Conservation (phyloP, 345 rosid species). For the Arabis hirsuta region DNA sequence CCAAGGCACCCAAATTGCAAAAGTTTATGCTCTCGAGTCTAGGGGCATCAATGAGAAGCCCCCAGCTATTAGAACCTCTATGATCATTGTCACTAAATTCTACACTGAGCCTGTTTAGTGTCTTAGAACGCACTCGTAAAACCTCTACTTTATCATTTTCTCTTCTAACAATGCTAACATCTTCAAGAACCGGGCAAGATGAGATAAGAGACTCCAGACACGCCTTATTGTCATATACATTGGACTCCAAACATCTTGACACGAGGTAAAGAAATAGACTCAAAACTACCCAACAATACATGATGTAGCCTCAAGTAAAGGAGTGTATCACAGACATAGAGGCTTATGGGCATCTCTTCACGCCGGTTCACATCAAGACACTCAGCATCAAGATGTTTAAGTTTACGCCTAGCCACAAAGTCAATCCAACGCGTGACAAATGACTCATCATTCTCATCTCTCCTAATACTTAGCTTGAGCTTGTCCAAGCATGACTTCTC, state of each 20-base stretch:
- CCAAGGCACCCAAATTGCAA: not conserved
- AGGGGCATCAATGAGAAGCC: constrained; percentile 13
- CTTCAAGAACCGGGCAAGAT: constrained; percentile 5
- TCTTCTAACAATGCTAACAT: constrained; percentile 10
- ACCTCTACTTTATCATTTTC: not conserved
- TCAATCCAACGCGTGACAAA: not conserved
- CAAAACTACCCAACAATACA: not conserved
- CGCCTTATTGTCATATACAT: not conserved
- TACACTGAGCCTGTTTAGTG: constrained; percentile 4
- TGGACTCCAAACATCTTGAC: not conserved
- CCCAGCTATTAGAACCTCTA: not conserved
- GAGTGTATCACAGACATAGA: not conserved
- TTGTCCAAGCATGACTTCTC: not conserved
- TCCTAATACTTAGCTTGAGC: not conserved
- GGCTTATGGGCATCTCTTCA: not conserved
- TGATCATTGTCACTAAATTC: too few relatives aligned
- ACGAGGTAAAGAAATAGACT: not conserved
- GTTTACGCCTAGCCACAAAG: not conserved
- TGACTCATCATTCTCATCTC: not conserved
- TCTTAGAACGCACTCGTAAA: constrained; percentile 9
- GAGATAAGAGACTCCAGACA: constrained; percentile 7
- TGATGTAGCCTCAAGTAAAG: not conserved
- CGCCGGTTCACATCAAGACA: too few relatives aligned
- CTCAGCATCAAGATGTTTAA: not conserved
- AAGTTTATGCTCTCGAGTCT: not conserved